Evolutionary conservation across 257 asterid species (phyloP), one percentile per base, ranked within the genome.

Genomic region (Pogostemon cablin): DNA sequence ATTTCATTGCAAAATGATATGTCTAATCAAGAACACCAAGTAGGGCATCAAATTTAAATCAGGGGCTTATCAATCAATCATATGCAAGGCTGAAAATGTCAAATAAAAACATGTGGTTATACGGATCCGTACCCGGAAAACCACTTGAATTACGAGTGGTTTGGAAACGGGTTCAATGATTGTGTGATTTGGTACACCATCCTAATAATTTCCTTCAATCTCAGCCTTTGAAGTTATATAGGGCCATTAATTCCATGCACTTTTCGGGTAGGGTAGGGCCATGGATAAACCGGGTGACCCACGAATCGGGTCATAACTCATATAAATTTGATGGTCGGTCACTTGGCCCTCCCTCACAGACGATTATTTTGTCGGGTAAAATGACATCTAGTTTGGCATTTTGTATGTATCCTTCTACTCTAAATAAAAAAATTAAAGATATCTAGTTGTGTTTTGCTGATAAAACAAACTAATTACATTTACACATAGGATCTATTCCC

Each of bases 61-160:
- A 15, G 15, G 15, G 15, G 15, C 15, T 15, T 15, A 48, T 10
- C 15, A 48, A 48, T 48, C 6, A 15, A 46, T 40, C 43, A 40
- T 40, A 6, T 40, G 43, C 43, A 40, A 3, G 4, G 43, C 6
- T 46, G 52, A 46, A 3, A 48, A 49, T 4, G 7, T 2, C 25
- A 49, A 49, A 49, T n/a, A 15, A 20, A 35, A 79, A 67, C 62
- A 63, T 69, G 85, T 84, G 89, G 86, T 53, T 62, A 50, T 70
- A 79, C 80, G 83, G 82, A 75, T 81, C 83, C 81, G 85, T 79
- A 84, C 85, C 68, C 66, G 62, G 56, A 7, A 69, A 46, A 38
- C 81, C 83, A 79, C 85, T 79, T 35, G 80, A 72, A 72, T 62
- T 42, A 67, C 72, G 74, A 81, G 79, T 81, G 85, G 83, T 71